These are phyloP conservation scores for Phytophthora tubulina DNA, from an alignment of 352 stramenopile genomes.

Conservation along the genomic window DNA sequence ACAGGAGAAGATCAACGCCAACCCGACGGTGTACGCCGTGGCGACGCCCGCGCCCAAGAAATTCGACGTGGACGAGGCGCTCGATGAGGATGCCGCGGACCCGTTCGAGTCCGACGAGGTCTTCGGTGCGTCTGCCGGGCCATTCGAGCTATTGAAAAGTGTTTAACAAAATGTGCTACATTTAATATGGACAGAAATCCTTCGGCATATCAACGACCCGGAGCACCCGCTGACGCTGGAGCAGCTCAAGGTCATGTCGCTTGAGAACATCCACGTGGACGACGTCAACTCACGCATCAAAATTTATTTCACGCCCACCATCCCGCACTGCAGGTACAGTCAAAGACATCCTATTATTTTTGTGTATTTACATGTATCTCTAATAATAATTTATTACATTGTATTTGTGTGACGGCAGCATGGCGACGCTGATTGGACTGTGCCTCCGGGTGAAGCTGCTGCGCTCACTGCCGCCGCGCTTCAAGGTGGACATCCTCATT, in stretches of 20 bases:
- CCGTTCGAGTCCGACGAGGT: slow-evolving; percentile 88
- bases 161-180: slow-evolving; percentile 4
- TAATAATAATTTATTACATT: not conserved
- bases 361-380: slow-evolving; percentile 5
- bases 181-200: slow-evolving; percentile 60
- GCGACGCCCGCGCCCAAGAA: slow-evolving; percentile 62
- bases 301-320: slow-evolving; percentile 94
- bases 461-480: slow-evolving; percentile 92
- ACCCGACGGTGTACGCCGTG: slow-evolving; percentile 89
- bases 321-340: slow-evolving; percentile 94
- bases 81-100: slow-evolving; percentile 75
- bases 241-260: slow-evolving; percentile 93
- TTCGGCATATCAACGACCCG: slow-evolving; percentile 93
- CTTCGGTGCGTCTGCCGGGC: slow-evolving; percentile 65
- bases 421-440: slow-evolving; percentile 97
- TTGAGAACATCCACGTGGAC: slow-evolving; percentile 92
- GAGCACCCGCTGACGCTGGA: slow-evolving; percentile 95
- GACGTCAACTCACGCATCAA: slow-evolving; percentile 80
- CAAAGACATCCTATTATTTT: not conserved
- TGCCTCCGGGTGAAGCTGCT: slow-evolving; percentile 97
- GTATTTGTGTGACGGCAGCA: slow-evolving; percentile 56
- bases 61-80: slow-evolving; percentile 66
- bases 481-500: slow-evolving; percentile 96
- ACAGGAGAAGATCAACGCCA: slow-evolving; percentile 90
- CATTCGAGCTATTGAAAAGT: not conserved